Percentiles rank a stretch among this genome's conserved stretches.
Conservation (phyloP, 345 rosid species). For the Bruguiera parviflora region DNA sequence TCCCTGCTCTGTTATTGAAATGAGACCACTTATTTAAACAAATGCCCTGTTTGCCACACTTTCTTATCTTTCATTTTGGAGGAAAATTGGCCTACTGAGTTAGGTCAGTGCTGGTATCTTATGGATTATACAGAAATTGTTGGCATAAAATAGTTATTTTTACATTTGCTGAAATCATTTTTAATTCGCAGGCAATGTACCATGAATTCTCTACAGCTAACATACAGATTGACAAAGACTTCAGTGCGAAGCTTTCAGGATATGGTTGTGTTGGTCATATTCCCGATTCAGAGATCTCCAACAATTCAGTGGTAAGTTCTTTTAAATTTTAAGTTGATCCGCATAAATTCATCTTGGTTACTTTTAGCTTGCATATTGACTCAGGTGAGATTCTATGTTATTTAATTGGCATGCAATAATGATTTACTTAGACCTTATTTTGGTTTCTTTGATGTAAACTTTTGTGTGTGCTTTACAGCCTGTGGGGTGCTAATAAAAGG, state of each 20-base stretch:
- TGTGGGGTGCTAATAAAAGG: neutral
- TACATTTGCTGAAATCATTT: slow-evolving; percentile 8
- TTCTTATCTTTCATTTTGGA: neutral
- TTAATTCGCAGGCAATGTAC: slow-evolving; percentile 81
- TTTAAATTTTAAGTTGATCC: neutral
- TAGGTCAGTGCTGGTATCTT: neutral
- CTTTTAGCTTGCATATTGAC: neutral
- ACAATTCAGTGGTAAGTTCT: slow-evolving; percentile 48
- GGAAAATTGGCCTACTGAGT: neutral
- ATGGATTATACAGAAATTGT: neutral
- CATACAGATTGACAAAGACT: slow-evolving; percentile 93
- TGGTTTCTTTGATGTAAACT: neutral
- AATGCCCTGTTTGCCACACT: neutral
- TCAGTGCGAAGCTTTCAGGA: slow-evolving; percentile 93
- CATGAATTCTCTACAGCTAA: slow-evolving; percentile 85
- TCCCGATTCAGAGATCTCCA: slow-evolving; percentile 67
- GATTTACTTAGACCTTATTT: neutral
- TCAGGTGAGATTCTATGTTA: neutral
- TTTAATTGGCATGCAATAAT: neutral
- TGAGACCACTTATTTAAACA: neutral
- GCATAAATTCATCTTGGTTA: neutral
- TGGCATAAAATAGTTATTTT: neutral
- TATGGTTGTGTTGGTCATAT: slow-evolving; percentile 83
- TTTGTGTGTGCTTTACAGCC: neutral
- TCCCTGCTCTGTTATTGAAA: neutral